Evolutionary conservation across 768 basidiomycete species (phyloP), one percentile per base, ranked within the genome.

Genomic region (Austroboletus eburneus): DNA sequence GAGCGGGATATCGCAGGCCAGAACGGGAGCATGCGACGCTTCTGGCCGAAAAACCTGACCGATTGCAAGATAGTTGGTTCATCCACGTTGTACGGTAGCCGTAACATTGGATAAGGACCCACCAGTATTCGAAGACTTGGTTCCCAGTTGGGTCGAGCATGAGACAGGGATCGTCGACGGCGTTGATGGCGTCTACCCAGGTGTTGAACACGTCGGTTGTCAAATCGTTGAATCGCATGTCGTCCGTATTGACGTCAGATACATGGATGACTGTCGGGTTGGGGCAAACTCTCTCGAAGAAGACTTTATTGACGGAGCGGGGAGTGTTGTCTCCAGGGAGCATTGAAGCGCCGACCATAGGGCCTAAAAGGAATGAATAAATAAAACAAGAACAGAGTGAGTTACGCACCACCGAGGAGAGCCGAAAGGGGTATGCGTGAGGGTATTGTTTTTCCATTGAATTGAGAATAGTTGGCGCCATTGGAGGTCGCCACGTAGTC

Each of bases 401-500:
- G 13, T 8, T 9, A 4, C 21, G 48, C 52, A 70, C 70, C 72
- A 27, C 58, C 49, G 13, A 71, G 51, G 3, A 72, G 42, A 3
- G 69, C 70, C 9, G 58, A 61, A 17, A 73, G 45, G 5, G 72
- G 73, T 21, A 73, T 65, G 17, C 59, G 61, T 9, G 70, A 68
- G 18, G 71, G 69, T 24, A 70, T 69, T 12, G 57, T 56, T 17
- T 62, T 60, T 9, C 63, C 65, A 43, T 68, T 59, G 35, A 51
- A 69, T 14, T 62, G 53, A 13, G 70, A 64, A 46, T 69, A 74
- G 9, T 60, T 61, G 13, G 63, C 55, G 4, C 58, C 56, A 24
- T 69, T 62, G 18, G 54, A 42, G 24, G 62, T 58, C 72, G 72
- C 72, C 0, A 69, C 71, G 48, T 74, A 71, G 42, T 74, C 66